A percentile compares a stretch with the other conserved stretches of the same genome.
These are phyloP conservation scores for Parmelia sp. DNA, from an alignment of 495 filamentous ascomycete genomes.

Conservation along the genomic window DNA sequence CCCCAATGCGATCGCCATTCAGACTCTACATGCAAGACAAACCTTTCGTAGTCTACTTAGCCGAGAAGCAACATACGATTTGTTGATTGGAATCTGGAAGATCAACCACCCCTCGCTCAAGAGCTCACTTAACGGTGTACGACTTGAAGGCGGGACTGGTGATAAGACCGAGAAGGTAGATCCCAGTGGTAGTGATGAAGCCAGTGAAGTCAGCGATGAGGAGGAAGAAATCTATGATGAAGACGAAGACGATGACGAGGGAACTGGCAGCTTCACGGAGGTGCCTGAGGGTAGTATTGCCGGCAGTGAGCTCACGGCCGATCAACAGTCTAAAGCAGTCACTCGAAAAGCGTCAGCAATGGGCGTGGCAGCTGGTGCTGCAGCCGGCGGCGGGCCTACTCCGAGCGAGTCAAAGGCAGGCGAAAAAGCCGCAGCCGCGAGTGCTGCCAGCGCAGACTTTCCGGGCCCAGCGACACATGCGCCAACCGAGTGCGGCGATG, in stretches of 20 bases:
- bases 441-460: constrained; percentile 58
- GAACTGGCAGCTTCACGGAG: constrained; percentile 54
- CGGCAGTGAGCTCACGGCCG: constrained; percentile 52
- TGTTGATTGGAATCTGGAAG: constrained; percentile 97
- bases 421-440: constrained; percentile 50
- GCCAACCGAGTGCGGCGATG: constrained; percentile 77
- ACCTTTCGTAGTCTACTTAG: constrained; percentile 92
- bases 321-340: constrained; percentile 42
- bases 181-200: constrained; percentile 48
- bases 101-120: constrained; percentile 86
- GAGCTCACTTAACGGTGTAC: constrained; percentile 80
- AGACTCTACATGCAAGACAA: constrained; percentile 90
- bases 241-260: constrained; percentile 57
- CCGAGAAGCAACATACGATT: constrained; percentile 91
- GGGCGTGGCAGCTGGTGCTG: constrained; percentile 39
- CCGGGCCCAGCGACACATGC: constrained; percentile 79
- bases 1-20: constrained; percentile 95
- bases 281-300: constrained; percentile 52
- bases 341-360: constrained; percentile 62
- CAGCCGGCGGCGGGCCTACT: constrained; percentile 32
- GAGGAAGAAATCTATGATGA: constrained; percentile 74
- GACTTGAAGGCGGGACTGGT: constrained; percentile 68
- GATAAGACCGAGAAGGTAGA: constrained; percentile 88
- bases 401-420: constrained; percentile 42
- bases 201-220: constrained; percentile 49